Percentiles rank a stretch among this genome's conserved stretches.
Evolutionary conservation across 495 filamentous ascomycete genomes (phyloP).

Genomic region (Pseudomonodictys pantanalensis): DNA sequence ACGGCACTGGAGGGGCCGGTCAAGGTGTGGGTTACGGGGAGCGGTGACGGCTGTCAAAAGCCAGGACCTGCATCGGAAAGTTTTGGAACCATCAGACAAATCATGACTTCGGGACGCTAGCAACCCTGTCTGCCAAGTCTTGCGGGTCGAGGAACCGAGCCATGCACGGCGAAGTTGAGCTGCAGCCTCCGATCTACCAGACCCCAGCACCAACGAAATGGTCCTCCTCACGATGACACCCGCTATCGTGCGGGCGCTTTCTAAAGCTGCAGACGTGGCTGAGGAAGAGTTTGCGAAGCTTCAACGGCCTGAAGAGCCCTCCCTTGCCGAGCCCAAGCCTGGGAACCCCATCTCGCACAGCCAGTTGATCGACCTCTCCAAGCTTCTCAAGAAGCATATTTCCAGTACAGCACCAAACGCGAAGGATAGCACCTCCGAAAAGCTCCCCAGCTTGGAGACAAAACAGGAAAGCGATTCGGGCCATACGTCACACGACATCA

Average conservation of each 20-base stretch:
- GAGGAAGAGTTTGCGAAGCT: slow-evolving; percentile 11
- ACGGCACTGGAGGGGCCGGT: no score
- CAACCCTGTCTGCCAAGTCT: slow-evolving; percentile 9
- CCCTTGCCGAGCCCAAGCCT: slow-evolving; percentile 47
- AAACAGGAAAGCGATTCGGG: no score
- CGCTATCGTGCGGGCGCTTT: slow-evolving; percentile 63
- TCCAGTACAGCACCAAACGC: neutral
- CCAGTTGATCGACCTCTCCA: slow-evolving; percentile 69
- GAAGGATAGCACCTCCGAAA: neutral
- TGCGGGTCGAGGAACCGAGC: neutral
- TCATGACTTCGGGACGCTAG: slow-evolving; percentile 25
- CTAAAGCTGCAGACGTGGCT: slow-evolving; percentile 35
- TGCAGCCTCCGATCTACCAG: neutral
- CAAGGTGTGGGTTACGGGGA: no score
- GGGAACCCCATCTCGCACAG: slow-evolving; percentile 76
- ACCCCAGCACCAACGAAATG: slow-evolving; percentile 50
- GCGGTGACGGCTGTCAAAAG: no score
- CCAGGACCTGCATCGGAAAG: neutral
- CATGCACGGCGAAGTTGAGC: neutral
- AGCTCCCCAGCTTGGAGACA: no score
- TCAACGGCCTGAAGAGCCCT: slow-evolving; percentile 41
- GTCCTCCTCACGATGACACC: slow-evolving; percentile 74
- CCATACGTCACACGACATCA: no score
- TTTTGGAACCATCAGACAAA: slow-evolving; percentile 1
- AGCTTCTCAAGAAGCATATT: slow-evolving; percentile 45